These are phyloP conservation scores for Aurantiochytrium sp. DNA, from an alignment of 108 stramenopile genomes.

Conservation along the genomic window DNA sequence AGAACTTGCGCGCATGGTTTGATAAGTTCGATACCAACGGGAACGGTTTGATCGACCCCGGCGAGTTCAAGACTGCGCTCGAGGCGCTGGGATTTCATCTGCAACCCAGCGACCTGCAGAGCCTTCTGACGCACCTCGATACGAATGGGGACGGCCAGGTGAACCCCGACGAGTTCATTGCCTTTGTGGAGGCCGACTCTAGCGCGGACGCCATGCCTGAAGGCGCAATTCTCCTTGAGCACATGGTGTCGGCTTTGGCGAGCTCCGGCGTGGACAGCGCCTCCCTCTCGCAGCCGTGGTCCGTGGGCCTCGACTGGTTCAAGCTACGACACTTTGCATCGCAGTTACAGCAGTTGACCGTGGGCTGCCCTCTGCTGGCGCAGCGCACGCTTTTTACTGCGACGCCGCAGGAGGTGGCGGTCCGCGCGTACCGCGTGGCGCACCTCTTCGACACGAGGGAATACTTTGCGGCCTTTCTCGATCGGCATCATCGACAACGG, in stretches of 20 bases:
- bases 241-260: background rate
- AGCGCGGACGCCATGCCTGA: background rate
- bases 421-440: conserved; percentile 16
- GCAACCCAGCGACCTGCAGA: background rate
- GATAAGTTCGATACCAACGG: background rate
- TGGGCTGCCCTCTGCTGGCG: background rate
- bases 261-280: background rate
- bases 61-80: background rate
- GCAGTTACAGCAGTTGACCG: background rate
- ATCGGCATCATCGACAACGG: background rate
- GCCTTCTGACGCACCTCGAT: conserved; percentile 18
- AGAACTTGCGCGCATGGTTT: background rate
- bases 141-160: background rate
- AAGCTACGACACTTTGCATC: conserved; percentile 19
- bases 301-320: conserved; percentile 18
- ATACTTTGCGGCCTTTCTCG: background rate
- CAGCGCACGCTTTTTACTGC: background rate
- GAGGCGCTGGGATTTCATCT: background rate
- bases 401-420: background rate
- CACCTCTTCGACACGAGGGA: background rate
- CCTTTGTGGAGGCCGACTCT: background rate
- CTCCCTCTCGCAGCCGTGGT: background rate
- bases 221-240: background rate
- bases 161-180: background rate
- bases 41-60: background rate